Base-by-base conservation (phyloP, 768 basidiomycete species). In the Termitomyces sp. region DNA sequence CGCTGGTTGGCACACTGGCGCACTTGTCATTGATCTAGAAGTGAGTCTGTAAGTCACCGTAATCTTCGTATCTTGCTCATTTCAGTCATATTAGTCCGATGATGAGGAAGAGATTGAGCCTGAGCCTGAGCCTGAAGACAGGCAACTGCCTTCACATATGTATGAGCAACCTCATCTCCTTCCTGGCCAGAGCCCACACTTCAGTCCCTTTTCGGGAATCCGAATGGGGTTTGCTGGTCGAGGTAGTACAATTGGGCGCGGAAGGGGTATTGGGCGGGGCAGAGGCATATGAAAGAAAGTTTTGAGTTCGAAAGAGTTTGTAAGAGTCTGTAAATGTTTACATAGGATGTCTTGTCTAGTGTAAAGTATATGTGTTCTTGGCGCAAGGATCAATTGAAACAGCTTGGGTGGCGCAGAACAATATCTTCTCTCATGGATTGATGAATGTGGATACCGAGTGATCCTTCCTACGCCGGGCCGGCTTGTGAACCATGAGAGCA, bases 1-100 rank as follows among this genome's bases (percentile, higher is more conserved):
- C 2, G 79, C 83, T 0, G 95, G 95, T 10, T 96, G 93, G 94
- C 95, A 98, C 63, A 88, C 81, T 54, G 94, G 93, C 8, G 92
- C 93, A 1, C 73, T 98, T 45, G 90, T 91, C 3, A 85, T 96
- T 40, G 90, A 93, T 66, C 73, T 93, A 26, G 84, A 92, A 74
- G 90, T 89, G 55, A 57, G 76, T 64, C 28, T 48, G 28, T 3
- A 24, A 21, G 26, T 42, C 30, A 35, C 26, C 35, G 24, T 30
- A 53, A 41, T 58, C 53, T 57, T 22, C 41, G 21, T 44, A 34
- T 53, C 22, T 24, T 35, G 5, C 10, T 51, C 32, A 50, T 41
- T 37, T 45, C 34, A 9, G 17, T 59, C 62, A 65, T 65, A 65
- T 51, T 41, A 69, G 60, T 61, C 68, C 15, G 65, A 71, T 59